Evolutionary conservation across 768 basidiomycete genomes (phyloP).

Genomic region (Termitomyces sp.): DNA sequence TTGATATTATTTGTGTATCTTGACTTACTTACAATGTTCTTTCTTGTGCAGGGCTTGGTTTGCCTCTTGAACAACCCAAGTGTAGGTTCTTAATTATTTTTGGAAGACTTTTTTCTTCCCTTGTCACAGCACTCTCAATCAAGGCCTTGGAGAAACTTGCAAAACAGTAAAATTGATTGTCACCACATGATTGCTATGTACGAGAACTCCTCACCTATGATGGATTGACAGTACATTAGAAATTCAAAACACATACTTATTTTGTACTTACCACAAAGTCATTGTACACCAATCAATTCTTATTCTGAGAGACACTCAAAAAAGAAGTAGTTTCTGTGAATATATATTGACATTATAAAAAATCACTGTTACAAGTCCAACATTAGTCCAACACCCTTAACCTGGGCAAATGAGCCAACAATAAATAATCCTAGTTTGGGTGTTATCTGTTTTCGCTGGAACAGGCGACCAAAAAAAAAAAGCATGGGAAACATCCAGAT

Average conservation of each 20-base stretch:
- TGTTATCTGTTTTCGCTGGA: too few relatives aligned
- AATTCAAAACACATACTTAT: background rate
- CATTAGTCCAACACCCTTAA: background rate
- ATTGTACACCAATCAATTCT: too few relatives aligned
- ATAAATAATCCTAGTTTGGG: too few relatives aligned
- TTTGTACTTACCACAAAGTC: background rate
- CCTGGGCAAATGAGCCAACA: background rate
- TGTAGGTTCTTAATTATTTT: slow-evolving; percentile 42
- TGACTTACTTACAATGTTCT: slow-evolving; percentile 1
- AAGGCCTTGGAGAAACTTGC: slow-evolving; percentile 68
- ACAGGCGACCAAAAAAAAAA: too few relatives aligned
- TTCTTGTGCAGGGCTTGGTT: slow-evolving; percentile 64
- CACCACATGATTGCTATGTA: too few relatives aligned
- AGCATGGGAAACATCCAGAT: too few relatives aligned
- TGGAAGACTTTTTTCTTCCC: background rate
- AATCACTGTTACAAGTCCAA: too few relatives aligned
- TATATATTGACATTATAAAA: too few relatives aligned
- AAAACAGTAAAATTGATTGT: slow-evolving; percentile 21
- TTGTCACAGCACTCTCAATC: slow-evolving; percentile 66
- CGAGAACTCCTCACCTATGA: background rate
- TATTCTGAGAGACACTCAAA: too few relatives aligned
- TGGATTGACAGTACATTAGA: background rate
- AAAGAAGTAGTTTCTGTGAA: too few relatives aligned
- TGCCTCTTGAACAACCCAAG: slow-evolving; percentile 90
- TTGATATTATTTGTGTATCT: background rate